phyloP scores from a whole-genome alignment of 768 basidiomycete species.

The Coprinopsis sp. region DNA sequence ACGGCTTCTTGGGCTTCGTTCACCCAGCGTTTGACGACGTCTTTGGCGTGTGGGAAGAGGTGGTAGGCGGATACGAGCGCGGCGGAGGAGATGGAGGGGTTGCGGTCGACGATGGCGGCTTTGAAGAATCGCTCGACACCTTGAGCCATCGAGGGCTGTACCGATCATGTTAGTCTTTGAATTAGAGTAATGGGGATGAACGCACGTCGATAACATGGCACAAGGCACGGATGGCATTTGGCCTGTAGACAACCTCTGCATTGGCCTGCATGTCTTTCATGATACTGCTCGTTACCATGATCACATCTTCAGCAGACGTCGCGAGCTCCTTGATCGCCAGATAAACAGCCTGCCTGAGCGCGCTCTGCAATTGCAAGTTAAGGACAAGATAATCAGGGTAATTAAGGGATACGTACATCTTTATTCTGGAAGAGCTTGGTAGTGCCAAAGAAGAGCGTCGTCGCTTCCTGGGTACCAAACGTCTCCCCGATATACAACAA shows the following conservation, averaged over 20 bases:
- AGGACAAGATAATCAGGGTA: neutral
- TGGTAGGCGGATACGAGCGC: constrained; percentile 97
- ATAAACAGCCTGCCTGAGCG: constrained; percentile 96
- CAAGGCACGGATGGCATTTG: constrained; percentile 94
- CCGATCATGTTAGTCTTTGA: constrained; percentile 6
- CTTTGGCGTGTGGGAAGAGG: constrained; percentile 87
- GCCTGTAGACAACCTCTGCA: constrained; percentile 96
- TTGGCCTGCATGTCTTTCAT: constrained; percentile 99
- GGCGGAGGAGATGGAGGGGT: constrained; percentile 91
- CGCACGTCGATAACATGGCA: constrained; percentile 96
- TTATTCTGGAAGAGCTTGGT: constrained; percentile 99
- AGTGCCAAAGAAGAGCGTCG: constrained; percentile 96
- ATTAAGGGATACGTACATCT: constrained; percentile 61
- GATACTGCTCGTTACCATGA: constrained; percentile 99
- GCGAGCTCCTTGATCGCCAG: constrained; percentile 97
- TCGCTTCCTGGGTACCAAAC: constrained; percentile 93
- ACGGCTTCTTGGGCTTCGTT: constrained; percentile 98
- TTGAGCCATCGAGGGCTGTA: constrained; percentile 97
- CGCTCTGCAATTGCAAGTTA: constrained; percentile 51
- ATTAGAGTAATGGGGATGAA: constrained; percentile 17
- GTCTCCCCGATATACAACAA: constrained; percentile 95
- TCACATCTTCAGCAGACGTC: constrained; percentile 94
- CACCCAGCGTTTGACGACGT: constrained; percentile 98
- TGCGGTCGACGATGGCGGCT: constrained; percentile 96
- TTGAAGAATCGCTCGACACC: constrained; percentile 99